Percentiles rank a stretch among this genome's conserved stretches.
These are phyloP conservation scores for Aspergillus sp. DNA, from an alignment of 2,329 filamentous ascomycete genomes.

Conservation along the genomic window DNA sequence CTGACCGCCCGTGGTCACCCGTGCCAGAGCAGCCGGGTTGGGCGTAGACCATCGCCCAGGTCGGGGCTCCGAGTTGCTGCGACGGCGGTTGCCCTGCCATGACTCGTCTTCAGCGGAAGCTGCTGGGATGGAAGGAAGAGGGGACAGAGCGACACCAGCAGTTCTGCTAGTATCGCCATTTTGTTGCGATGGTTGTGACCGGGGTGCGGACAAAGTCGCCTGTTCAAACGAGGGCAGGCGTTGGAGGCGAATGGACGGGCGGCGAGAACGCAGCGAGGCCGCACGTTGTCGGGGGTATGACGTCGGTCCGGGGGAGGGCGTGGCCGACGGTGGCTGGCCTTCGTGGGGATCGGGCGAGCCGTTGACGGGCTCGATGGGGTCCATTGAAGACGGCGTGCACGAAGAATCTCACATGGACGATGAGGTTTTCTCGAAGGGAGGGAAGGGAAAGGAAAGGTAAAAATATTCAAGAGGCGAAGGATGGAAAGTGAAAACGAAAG, in stretches of 20 bases:
- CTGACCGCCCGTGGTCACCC: conserved; percentile 24
- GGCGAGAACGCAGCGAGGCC: conserved; percentile 29
- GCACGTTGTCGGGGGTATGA: conserved; percentile 26
- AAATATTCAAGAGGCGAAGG: neutral
- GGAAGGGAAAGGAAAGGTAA: neutral
- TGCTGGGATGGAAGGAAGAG: conserved; percentile 5
- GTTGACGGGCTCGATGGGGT: conserved; percentile 40
- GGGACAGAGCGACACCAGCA: neutral
- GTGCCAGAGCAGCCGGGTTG: conserved; percentile 22
- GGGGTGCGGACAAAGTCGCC: neutral
- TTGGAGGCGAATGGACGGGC: conserved; percentile 37
- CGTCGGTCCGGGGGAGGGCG: conserved; percentile 22
- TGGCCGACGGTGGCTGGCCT: conserved; percentile 16
- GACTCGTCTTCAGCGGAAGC: conserved; percentile 29
- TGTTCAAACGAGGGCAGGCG: conserved; percentile 22
- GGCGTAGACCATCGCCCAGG: conserved; percentile 36
- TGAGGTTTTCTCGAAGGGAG: neutral
- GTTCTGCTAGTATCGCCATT: conserved; percentile 9
- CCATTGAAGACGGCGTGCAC: conserved; percentile 29
- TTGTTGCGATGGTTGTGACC: conserved; percentile 11
- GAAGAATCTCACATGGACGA: conserved; percentile 6
- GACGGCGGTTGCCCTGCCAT: conserved; percentile 35
- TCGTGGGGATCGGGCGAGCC: conserved; percentile 21
- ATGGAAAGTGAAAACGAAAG: neutral
- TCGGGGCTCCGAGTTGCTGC: conserved; percentile 46